Base-by-base conservation (phyloP, 805 yeast species). In the Lipomyces chichibuensis region DNA sequence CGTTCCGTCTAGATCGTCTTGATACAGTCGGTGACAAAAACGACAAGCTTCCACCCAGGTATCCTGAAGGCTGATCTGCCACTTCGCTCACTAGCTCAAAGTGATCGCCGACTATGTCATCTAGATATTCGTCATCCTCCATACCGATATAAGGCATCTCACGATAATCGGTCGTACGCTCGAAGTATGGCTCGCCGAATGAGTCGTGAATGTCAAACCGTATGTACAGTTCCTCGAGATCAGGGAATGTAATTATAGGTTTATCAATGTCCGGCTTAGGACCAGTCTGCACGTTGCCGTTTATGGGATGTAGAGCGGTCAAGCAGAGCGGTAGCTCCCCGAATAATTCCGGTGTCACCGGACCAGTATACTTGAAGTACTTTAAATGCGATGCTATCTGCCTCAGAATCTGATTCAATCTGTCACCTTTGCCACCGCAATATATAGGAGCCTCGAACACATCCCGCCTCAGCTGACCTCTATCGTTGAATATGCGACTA, bases 281-380 rank as follows among this genome's bases (percentile, higher is more conserved):
- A 37, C 27, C 53, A 23, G 13, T 27, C 33, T 6, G 17, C 8
- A 11, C 59, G 11, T 20, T 23, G 6, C 55, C 51, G 46, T n/a
- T 20, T 8, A 8, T 32, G n/a, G 53, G 51, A 43, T 17, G 49
- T 11, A 43, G 23, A 25, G 17, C 37, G 20, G 29, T 25, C 33
- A 52, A 14, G n/a, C n/a, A 25, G 11, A 25, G 33, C 7, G 65
- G 61, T 37, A 27, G 52, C 35, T 35, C 59, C 37, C 65, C 60
- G 35, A 62, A 57, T 23, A 62, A 37, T 57, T 62, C 65, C 17
- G 60, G 57, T 17, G 65, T 46, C 14, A 62, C 57, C 8, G 65
- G 65, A 3, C 65, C 65, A 17, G 43, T 20, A 56, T 25, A 62
- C 52, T 32, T 54, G 55, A 62, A 56, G 37, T 11, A 17, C 29